Evolutionary conservation across 2,329 filamentous ascomycete species (phyloP).

Genomic region (Elsinoe fawcettii): DNA sequence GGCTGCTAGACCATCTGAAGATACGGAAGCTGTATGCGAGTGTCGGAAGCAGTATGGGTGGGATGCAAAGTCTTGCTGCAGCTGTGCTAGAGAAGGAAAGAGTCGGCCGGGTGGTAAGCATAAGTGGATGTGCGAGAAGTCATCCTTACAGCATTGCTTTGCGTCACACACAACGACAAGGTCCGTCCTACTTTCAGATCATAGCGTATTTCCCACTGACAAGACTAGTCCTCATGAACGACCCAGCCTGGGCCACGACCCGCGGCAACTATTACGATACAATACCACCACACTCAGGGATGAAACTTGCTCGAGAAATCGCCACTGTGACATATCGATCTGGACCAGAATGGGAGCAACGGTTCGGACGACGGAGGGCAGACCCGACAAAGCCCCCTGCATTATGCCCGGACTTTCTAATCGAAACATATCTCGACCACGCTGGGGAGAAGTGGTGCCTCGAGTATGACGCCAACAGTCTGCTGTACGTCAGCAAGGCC

Average conservation of each 20-base stretch:
- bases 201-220: not conserved
- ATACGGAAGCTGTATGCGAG: slow-evolving; percentile 79
- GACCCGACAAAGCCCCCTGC: slow-evolving; percentile 82
- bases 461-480: slow-evolving; percentile 90
- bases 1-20: slow-evolving; percentile 70
- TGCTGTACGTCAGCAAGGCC: slow-evolving; percentile 94
- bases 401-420: slow-evolving; percentile 92
- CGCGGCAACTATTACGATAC: slow-evolving; percentile 79
- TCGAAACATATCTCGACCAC: slow-evolving; percentile 96
- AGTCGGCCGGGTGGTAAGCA: slow-evolving; percentile 74
- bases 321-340: slow-evolving; percentile 96
- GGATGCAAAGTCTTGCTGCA: slow-evolving; percentile 90
- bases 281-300: slow-evolving; percentile 86
- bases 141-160: slow-evolving; percentile 98
- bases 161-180: slow-evolving; percentile 91
- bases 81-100: slow-evolving; percentile 76
- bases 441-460: slow-evolving; percentile 97
- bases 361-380: slow-evolving; percentile 80
- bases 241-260: slow-evolving; percentile 74
- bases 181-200: slow-evolving; percentile 24
- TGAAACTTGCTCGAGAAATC: slow-evolving; percentile 97
- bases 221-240: slow-evolving; percentile 80
- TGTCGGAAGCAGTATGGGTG: slow-evolving; percentile 94
- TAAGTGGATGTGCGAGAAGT: slow-evolving; percentile 86
- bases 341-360: slow-evolving; percentile 93